These are phyloP conservation scores for Acanthamoeba divionensis DNA, from an alignment of 208 protist genomes.

Conservation along the genomic window DNA sequence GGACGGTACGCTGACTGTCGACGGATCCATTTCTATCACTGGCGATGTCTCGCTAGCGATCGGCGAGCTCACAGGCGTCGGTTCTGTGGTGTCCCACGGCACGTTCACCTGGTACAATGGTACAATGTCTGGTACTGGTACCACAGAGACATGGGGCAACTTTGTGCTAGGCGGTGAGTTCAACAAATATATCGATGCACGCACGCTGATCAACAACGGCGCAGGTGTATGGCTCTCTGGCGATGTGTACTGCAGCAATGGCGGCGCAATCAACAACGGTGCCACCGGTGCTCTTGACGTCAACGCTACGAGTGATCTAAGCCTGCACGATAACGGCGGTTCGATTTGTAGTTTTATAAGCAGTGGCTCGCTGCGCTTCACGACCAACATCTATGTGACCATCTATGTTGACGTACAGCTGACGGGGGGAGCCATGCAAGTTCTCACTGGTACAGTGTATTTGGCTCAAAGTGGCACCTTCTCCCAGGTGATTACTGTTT, in stretches of 20 bases:
- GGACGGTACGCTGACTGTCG: conserved; percentile 27
- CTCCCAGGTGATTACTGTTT: neutral
- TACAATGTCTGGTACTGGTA: conserved; percentile 20
- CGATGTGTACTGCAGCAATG: neutral
- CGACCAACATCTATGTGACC: conserved; percentile 3
- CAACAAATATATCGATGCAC: neutral
- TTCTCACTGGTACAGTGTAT: neutral
- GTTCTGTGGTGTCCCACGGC: neutral
- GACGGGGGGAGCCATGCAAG: conserved; percentile 36
- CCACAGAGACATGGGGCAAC: neutral
- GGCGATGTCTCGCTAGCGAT: conserved; percentile 35
- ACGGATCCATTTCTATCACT: neutral
- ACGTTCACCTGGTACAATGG: conserved; percentile 45
- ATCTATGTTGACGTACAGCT: neutral
- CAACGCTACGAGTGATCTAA: neutral
- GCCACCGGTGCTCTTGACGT: neutral
- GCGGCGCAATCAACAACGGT: neutral
- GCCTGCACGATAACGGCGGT: neutral
- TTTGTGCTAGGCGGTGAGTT: conserved; percentile 13
- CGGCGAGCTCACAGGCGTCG: conserved; percentile 5
- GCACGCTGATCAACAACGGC: conserved; percentile 19
- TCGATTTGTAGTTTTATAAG: neutral
- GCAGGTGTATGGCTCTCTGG: conserved; percentile 25
- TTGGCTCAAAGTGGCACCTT: neutral
- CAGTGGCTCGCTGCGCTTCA: conserved; percentile 6